Evolutionary conservation across 192 early-diverging fungal genomes (phyloP).

Genomic region (Gamsiella multidivaricata): DNA sequence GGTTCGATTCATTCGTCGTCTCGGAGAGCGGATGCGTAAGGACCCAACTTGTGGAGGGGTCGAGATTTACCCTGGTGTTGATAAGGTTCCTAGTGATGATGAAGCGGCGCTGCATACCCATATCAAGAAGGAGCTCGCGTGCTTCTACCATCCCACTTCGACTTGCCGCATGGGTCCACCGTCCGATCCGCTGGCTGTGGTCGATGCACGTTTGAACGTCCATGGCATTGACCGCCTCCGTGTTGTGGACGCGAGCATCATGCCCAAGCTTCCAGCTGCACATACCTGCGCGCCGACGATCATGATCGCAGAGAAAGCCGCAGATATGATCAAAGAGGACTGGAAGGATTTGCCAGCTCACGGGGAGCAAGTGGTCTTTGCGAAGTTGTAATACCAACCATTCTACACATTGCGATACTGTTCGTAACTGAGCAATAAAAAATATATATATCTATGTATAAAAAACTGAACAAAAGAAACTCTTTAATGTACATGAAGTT

Average conservation of each 20-base stretch:
- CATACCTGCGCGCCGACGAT: constrained; percentile 40
- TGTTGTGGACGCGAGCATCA: constrained; percentile 47
- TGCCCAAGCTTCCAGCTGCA: constrained; percentile 37
- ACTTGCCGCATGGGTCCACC: constrained; percentile 47
- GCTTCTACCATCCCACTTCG: constrained; percentile 36
- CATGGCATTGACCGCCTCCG: constrained; percentile 44
- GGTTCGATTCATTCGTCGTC: constrained; percentile 17
- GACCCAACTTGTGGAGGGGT: constrained; percentile 25
- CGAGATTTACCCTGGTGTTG: constrained; percentile 22
- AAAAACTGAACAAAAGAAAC: not conserved
- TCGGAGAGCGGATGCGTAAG: constrained; percentile 18
- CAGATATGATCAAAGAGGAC: constrained; percentile 47
- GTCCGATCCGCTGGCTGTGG: constrained; percentile 38
- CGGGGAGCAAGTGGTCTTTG: not conserved
- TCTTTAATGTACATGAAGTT: no score
- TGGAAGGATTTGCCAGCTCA: constrained; percentile 12
- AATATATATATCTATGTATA: not conserved
- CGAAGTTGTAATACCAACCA: no score
- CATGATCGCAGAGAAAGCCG: constrained; percentile 49
- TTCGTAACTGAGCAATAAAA: no score
- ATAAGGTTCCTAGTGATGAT: constrained; percentile 32
- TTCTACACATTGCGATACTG: no score
- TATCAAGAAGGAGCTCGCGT: constrained; percentile 12
- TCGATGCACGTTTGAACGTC: constrained; percentile 36
- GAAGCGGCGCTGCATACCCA: constrained; percentile 30